Percentiles rank a stretch among this genome's conserved stretches.
Conservation (phyloP, 73 alveolate species). For the Stentor roeselii region DNA sequence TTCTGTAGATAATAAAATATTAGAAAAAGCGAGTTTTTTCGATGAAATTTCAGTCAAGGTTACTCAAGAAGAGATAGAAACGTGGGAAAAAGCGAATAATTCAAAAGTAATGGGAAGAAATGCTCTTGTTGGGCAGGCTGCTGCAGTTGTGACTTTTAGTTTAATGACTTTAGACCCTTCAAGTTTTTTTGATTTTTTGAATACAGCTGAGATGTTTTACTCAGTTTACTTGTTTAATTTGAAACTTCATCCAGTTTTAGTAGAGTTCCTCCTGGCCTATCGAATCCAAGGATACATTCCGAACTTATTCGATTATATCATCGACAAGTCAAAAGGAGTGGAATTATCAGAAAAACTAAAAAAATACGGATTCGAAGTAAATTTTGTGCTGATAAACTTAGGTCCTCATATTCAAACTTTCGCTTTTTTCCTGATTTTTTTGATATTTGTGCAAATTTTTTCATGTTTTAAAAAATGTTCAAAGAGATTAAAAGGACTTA, state of each 20-base stretch:
- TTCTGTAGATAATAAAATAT: not conserved
- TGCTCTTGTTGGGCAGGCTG: not conserved
- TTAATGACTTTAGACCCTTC: not conserved
- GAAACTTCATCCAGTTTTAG: not conserved
- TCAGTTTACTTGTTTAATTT: not conserved
- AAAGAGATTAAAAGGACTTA: not conserved
- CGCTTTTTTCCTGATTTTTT: not conserved
- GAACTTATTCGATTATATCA: not conserved
- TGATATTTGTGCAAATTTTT: not conserved
- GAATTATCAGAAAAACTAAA: not conserved
- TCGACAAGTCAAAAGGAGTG: not conserved
- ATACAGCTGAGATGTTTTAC: not conserved
- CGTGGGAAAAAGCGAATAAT: not conserved
- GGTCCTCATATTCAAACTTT: not conserved
- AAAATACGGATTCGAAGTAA: not conserved
- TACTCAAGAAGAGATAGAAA: not conserved
- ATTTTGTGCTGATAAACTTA: too few relatives aligned
- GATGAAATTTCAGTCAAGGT: too few relatives aligned
- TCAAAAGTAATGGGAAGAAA: not conserved
- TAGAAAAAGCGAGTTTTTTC: not conserved
- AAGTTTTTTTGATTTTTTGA: not conserved
- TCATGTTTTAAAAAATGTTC: not conserved
- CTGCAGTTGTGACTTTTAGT: not conserved
- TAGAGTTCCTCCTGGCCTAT: not conserved
- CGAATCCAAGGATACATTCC: not conserved